Evolutionary conservation across 2,329 filamentous ascomycete genomes (phyloP).

Genomic region (Stagonosporopsis vannaccii): DNA sequence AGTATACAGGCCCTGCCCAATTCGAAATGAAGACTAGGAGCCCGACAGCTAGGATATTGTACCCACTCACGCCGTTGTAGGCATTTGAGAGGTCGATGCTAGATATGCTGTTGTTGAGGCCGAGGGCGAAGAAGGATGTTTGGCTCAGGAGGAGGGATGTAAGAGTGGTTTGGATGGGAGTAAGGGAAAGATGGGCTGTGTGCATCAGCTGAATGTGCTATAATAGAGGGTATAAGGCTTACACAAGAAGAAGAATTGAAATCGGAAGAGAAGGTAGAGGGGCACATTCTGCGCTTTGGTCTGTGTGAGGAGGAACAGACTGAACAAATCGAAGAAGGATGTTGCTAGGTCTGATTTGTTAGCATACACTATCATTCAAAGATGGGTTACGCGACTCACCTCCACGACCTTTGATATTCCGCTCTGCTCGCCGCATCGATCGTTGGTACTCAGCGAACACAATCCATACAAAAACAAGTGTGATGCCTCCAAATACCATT

Average conservation of each 20-base stretch:
- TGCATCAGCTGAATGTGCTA: background rate
- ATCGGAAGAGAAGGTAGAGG: conserved; percentile 77
- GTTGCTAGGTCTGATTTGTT: conserved; percentile 54
- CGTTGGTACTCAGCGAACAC: conserved; percentile 39
- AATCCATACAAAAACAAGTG: conserved; percentile 38
- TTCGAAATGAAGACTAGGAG: conserved; percentile 86
- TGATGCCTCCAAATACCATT: conserved; percentile 50
- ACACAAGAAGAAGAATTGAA: conserved; percentile 64
- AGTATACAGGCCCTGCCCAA: conserved; percentile 92
- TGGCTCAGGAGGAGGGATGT: conserved; percentile 80
- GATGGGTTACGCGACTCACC: conserved; percentile 26
- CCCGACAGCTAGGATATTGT: conserved; percentile 82
- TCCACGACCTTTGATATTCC: conserved; percentile 29
- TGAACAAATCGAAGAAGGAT: conserved; percentile 68
- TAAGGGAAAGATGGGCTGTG: conserved; percentile 54
- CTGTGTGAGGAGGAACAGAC: conserved; percentile 84
- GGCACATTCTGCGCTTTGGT: conserved; percentile 86
- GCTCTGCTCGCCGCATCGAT: conserved; percentile 24
- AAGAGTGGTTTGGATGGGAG: conserved; percentile 65
- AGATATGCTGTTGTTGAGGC: conserved; percentile 92
- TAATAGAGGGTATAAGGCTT: conserved; percentile 16
- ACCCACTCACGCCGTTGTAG: conserved; percentile 88
- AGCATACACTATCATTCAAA: background rate
- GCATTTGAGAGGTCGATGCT: conserved; percentile 93
- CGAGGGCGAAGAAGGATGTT: conserved; percentile 86